Evolutionary conservation across 768 basidiomycete genomes (phyloP).

Genomic region (Termitomyces sp.): DNA sequence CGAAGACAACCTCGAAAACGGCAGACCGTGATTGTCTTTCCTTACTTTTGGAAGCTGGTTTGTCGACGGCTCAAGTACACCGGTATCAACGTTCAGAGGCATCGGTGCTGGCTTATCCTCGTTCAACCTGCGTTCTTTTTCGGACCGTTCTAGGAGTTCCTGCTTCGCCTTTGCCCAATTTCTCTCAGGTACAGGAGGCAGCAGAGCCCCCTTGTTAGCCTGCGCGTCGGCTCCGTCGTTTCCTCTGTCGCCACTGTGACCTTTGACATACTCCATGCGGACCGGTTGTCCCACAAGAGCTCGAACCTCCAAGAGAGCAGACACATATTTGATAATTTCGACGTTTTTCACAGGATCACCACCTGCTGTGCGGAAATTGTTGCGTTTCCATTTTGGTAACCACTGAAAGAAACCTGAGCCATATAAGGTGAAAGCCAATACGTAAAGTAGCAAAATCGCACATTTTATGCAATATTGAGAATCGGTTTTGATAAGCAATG

Average conservation of each 20-base stretch:
- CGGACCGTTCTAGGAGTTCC: slow-evolving; percentile 9
- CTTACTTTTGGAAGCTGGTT: slow-evolving; percentile 10
- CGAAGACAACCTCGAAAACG: slow-evolving; percentile 3
- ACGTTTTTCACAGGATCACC: slow-evolving; percentile 70
- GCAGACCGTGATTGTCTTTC: slow-evolving; percentile 10
- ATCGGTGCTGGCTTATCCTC: not conserved
- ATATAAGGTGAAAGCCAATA: slow-evolving; percentile 5
- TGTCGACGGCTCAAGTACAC: not conserved
- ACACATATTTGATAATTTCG: slow-evolving; percentile 66
- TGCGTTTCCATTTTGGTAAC: slow-evolving; percentile 64
- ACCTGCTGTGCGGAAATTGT: slow-evolving; percentile 41
- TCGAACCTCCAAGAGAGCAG: slow-evolving; percentile 57
- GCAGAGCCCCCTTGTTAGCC: slow-evolving; percentile 55
- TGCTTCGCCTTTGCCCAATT: slow-evolving; percentile 51
- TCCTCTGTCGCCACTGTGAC: slow-evolving; percentile 72
- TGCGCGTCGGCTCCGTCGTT: slow-evolving; percentile 85
- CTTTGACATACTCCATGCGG: slow-evolving; percentile 68
- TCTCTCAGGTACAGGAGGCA: slow-evolving; percentile 41
- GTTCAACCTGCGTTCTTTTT: slow-evolving; percentile 1
- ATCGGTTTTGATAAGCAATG: slow-evolving; percentile 79
- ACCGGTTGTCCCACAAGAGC: slow-evolving; percentile 50
- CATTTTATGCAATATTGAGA: slow-evolving; percentile 83
- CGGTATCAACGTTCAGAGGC: slow-evolving; percentile 1
- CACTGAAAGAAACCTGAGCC: slow-evolving; percentile 61
- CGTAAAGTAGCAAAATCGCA: slow-evolving; percentile 25